Percentiles rank a stretch among this genome's conserved stretches.
These are phyloP conservation scores for Ophiostoma sp. DNA, from an alignment of 2,329 filamentous ascomycete species.

Conservation along the genomic window DNA sequence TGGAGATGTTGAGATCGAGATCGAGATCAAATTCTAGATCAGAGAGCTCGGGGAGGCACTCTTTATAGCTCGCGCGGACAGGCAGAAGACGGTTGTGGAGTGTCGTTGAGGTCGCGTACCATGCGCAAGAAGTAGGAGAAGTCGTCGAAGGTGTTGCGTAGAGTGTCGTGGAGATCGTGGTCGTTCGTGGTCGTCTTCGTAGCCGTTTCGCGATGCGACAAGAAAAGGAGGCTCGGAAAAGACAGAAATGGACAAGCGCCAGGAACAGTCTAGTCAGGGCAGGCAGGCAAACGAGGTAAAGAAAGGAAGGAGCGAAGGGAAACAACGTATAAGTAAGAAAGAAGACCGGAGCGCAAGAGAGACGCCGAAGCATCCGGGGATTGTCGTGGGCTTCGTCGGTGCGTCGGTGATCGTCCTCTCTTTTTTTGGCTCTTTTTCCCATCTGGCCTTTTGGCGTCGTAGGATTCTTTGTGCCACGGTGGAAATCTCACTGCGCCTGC, in stretches of 20 bases:
- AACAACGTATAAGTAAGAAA: neutral
- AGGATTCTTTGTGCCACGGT: neutral
- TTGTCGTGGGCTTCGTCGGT: neutral
- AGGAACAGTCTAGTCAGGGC: neutral
- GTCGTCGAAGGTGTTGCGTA: neutral
- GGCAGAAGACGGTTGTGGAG: neutral
- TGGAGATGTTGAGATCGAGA: neutral
- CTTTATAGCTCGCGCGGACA: neutral
- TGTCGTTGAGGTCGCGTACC: neutral
- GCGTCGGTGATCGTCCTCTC: neutral
- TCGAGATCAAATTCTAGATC: neutral
- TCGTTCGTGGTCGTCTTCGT: neutral
- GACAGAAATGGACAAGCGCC: neutral
- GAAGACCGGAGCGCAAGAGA: neutral
- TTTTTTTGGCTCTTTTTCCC: neutral
- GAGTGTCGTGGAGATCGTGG: neutral
- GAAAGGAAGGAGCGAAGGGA: neutral
- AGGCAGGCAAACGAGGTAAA: neutral
- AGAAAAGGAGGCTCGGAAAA: neutral
- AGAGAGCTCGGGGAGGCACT: neutral
- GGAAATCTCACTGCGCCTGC: neutral
- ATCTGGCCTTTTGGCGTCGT: neutral
- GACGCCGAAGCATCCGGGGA: slow-evolving; percentile 7
- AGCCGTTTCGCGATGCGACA: neutral
- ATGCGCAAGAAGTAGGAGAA: neutral